Percentiles rank a stretch among this genome's conserved stretches.
These are phyloP conservation scores for Xylariaceae sp. DNA, from an alignment of 2,329 filamentous ascomycete species.

Conservation along the genomic window DNA sequence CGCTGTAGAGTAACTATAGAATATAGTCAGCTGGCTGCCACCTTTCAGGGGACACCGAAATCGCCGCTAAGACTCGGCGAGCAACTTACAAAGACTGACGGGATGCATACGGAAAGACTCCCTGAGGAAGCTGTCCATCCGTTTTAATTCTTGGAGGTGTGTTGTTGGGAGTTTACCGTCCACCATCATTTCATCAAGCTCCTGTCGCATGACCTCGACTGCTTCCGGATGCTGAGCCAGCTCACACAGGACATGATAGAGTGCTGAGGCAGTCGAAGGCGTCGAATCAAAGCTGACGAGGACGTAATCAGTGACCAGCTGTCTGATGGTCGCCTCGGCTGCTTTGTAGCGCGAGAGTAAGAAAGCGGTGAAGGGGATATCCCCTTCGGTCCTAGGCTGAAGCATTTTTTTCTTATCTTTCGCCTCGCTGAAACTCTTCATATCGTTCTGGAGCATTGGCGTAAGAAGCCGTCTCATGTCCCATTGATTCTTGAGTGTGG, in stretches of 20 bases:
- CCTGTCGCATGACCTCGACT: constrained; percentile 13
- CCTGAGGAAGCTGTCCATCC: constrained; percentile 26
- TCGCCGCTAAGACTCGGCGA: too few species aligned
- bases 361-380: constrained; percentile 20
- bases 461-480: constrained; percentile 21
- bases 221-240: constrained; percentile 6
- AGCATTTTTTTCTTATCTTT: constrained; percentile 12
- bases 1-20: constrained; percentile 21
- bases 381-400: constrained; percentile 2
- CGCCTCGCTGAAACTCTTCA: neutral
- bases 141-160: constrained; percentile 20
- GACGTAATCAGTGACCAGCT: constrained; percentile 19
- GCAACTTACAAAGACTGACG: constrained; percentile 18
- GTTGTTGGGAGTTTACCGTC: constrained; percentile 12
- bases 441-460: constrained; percentile 7
- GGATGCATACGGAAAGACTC: constrained; percentile 23
- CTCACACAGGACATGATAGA: constrained; percentile 15
- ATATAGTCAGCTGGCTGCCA: neutral
- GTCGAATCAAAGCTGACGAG: constrained; percentile 24
- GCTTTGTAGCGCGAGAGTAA: constrained; percentile 16
- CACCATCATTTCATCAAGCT: constrained; percentile 5
- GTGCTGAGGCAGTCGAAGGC: constrained; percentile 17
- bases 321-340: constrained; percentile 7
- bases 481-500: constrained; percentile 10
- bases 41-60: too few species aligned